phyloP scores from a whole-genome alignment of 2,329 filamentous ascomycete species.

The Podosphaera leucotricha region DNA sequence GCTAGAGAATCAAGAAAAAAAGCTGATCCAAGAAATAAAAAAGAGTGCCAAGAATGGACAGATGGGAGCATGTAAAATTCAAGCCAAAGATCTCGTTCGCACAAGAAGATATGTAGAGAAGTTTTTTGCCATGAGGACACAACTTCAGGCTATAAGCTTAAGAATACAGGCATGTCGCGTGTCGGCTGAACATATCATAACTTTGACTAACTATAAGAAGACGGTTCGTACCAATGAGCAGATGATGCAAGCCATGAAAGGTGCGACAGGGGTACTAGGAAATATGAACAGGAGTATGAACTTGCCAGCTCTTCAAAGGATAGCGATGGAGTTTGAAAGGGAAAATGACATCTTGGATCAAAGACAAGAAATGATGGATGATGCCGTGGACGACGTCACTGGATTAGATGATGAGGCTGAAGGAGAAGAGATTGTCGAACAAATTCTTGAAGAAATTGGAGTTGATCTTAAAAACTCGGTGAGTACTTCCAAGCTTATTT shows the following conservation, averaged over 20 bases:
- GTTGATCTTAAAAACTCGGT: slow-evolving; percentile 79
- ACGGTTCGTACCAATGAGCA: slow-evolving; percentile 96
- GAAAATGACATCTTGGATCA: slow-evolving; percentile 99
- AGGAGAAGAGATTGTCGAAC: slow-evolving; percentile 88
- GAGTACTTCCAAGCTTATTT: slow-evolving; percentile 19
- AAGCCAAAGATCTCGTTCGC: slow-evolving; percentile 87
- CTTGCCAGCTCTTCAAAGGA: slow-evolving; percentile 76
- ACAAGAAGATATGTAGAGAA: slow-evolving; percentile 92
- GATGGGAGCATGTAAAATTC: slow-evolving; percentile 96
- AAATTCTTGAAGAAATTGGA: slow-evolving; percentile 90
- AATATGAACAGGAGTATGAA: slow-evolving; percentile 99
- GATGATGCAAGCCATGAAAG: slow-evolving; percentile 99
- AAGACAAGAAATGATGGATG: slow-evolving; percentile 98
- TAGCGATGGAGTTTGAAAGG: slow-evolving; percentile 96
- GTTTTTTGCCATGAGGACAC: slow-evolving; percentile 95
- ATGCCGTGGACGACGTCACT: slow-evolving; percentile 91
- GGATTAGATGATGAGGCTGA: slow-evolving; percentile 80
- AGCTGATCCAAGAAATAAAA: slow-evolving; percentile 85
- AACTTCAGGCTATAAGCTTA: slow-evolving; percentile 84
- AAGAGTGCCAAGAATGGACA: slow-evolving; percentile 96
- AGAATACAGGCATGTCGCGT: slow-evolving; percentile 52
- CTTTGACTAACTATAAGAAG: slow-evolving; percentile 21
- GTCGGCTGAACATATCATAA: background rate
- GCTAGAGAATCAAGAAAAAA: slow-evolving; percentile 97
- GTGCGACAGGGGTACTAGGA: slow-evolving; percentile 72